Evolutionary conservation across 2,329 filamentous ascomycete species (phyloP).

Genomic region (Thermomyces lanuginosus): DNA sequence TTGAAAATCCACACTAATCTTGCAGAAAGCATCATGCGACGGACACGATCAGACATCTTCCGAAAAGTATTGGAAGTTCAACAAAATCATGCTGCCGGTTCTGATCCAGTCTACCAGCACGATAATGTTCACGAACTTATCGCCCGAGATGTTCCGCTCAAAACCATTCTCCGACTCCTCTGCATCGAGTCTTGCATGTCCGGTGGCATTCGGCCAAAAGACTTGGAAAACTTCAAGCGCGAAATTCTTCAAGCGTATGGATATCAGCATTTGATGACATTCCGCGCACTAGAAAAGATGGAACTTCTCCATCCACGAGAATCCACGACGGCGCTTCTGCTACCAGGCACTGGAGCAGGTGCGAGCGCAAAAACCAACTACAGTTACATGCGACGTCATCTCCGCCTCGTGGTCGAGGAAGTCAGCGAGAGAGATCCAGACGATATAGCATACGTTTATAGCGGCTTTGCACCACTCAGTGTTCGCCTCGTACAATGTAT

Average conservation of each 20-base stretch:
- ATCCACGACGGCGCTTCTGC: conserved; percentile 63
- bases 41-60: conserved; percentile 79
- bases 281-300: conserved; percentile 75
- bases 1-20: conserved; percentile 83
- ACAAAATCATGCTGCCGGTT: conserved; percentile 81
- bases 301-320: conserved; percentile 66
- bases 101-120: conserved; percentile 76
- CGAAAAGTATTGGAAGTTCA: conserved; percentile 80
- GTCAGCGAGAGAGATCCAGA: conserved; percentile 89
- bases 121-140: conserved; percentile 92
- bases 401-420: conserved; percentile 85
- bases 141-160: conserved; percentile 62
- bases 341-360: conserved; percentile 51
- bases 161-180: conserved; percentile 67
- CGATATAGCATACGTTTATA: conserved; percentile 95
- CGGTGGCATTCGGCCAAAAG: conserved; percentile 72
- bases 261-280: conserved; percentile 81
- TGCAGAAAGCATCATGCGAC: conserved; percentile 88
- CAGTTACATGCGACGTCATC: conserved; percentile 65
- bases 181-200: conserved; percentile 85
- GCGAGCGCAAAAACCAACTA: conserved; percentile 74
- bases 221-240: conserved; percentile 77
- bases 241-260: conserved; percentile 85
- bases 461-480: conserved; percentile 85
- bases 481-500: conserved; percentile 84